Evolutionary conservation across 371 early-diverging fungal species (phyloP), one percentile per base, ranked within the genome.

Genomic region (Quaeritorhiza haematococci): DNA sequence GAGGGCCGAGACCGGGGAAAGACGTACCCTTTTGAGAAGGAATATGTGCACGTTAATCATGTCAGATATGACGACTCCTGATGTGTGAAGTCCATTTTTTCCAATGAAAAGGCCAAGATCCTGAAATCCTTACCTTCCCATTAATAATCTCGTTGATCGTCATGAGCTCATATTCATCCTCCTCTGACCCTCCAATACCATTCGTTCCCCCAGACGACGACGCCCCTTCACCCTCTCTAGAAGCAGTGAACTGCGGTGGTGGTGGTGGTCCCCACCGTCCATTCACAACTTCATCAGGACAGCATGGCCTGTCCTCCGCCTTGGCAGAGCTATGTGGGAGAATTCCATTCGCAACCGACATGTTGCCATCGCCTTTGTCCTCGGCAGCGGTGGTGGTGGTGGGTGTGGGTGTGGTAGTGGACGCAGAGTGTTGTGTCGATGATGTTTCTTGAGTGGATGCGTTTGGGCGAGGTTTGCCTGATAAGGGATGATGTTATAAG

Each of bases 91-190:
- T 63, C 55, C n/a, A 13, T n/a, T 38, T n/a, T 38, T 10, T 13
- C 10, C 10, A 45, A 45, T 10, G 46, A 10, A 61, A 26, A 47
- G 49, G 61, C 47, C 47, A 28, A 58, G n/a, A n/a, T n/a, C n/a
- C n/a, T n/a, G n/a, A n/a, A n/a, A n/a, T 47, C 7, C 61, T 49
- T 58, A 80, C 83, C 56, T 87, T 85, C 43, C 98, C 98, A 64
- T 95, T 94, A 62, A 98, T 86, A 56, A 99, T 98, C 57, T 95
- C 93, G 64, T 94, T 73, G 28, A 97, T 80, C 3, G 96, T 85
- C 83, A 95, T 88, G 51, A 87, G 68, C 35, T 83, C 84, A 55
- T 77, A 87, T 32, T 75, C 80, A 52, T 90, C 87, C 3, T 78
- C 72, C n/a, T 64, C 62, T 1, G n/a, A 24, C 7, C 34, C 57